Conservation (phyloP, 345 rosid species). For the Boechera divaricarpa region DNA sequence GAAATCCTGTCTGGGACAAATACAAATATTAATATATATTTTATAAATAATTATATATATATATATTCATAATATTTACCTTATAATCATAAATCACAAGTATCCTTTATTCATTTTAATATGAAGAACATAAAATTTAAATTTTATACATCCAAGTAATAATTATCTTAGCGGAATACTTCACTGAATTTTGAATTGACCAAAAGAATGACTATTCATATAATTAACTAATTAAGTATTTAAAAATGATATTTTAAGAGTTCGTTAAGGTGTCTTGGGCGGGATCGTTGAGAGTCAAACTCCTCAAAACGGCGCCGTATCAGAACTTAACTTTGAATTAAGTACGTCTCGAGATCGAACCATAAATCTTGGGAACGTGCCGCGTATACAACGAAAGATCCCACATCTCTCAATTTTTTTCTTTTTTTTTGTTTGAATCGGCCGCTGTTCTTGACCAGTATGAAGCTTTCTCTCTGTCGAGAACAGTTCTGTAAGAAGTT, state of each 20-base stretch:
- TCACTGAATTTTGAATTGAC: too few species aligned
- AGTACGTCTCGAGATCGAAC: not conserved
- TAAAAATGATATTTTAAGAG: not conserved
- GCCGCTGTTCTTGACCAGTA: slow-evolving; percentile 48
- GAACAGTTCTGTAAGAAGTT: slow-evolving; percentile 29
- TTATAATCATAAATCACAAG: too few species aligned
- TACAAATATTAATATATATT: too few species aligned
- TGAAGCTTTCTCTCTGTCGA: slow-evolving; percentile 28
- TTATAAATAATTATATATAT: too few species aligned
- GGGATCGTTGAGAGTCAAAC: slow-evolving; percentile 32
- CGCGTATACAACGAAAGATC: slow-evolving; percentile 40
- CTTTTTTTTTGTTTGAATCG: slow-evolving; percentile 9
- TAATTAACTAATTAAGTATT: too few species aligned
- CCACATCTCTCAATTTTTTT: not conserved
- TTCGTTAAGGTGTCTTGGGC: slow-evolving; percentile 34
- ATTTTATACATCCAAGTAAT: too few species aligned
- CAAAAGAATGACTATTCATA: too few species aligned
- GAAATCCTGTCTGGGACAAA: too few species aligned
- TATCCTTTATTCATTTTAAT: too few species aligned
- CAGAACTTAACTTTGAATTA: not conserved
- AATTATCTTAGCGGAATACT: too few species aligned
- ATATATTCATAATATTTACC: too few species aligned
- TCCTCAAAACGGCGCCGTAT: slow-evolving; percentile 24
- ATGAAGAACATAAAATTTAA: too few species aligned
- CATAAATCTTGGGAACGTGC: slow-evolving; percentile 41